Conservation (phyloP, 2,329 filamentous ascomycete species). For the Hymenoscyphus albidus region DNA sequence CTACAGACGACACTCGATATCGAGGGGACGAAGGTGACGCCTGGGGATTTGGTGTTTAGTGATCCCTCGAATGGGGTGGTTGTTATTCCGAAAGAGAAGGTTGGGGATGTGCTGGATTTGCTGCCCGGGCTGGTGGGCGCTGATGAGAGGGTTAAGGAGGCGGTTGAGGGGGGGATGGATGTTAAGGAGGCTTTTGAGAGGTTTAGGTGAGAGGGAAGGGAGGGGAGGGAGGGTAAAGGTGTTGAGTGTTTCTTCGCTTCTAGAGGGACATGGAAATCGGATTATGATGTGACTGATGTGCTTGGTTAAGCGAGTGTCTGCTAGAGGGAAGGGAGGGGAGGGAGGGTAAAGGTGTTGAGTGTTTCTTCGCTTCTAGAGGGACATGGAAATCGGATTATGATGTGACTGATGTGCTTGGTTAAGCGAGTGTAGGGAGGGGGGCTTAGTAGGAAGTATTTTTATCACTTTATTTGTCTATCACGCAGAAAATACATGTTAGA, state of each 20-base stretch:
- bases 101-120: conserved; percentile 57
- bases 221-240: too few relatives aligned
- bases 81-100: conserved; percentile 57
- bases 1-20: conserved; percentile 44
- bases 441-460: too few relatives aligned
- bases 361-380: too few relatives aligned
- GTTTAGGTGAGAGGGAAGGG: not conserved
- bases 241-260: too few relatives aligned
- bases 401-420: too few relatives aligned
- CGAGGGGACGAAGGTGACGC: conserved; percentile 41
- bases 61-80: conserved; percentile 69
- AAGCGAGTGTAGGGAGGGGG: not conserved
- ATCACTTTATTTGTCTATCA: too few relatives aligned
- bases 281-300: too few relatives aligned
- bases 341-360: too few relatives aligned
- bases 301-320: not conserved
- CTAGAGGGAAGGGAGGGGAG: too few relatives aligned
- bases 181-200: conserved; percentile 64
- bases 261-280: too few relatives aligned
- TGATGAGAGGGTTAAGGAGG: conserved; percentile 59
- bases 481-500: too few relatives aligned
- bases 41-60: conserved; percentile 66
- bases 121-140: conserved; percentile 37
- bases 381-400: too few relatives aligned
- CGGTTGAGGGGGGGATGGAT: conserved; percentile 58